Base-by-base conservation (phyloP, 2,329 filamentous ascomycete genomes). In the Apiospora pterosperma region DNA sequence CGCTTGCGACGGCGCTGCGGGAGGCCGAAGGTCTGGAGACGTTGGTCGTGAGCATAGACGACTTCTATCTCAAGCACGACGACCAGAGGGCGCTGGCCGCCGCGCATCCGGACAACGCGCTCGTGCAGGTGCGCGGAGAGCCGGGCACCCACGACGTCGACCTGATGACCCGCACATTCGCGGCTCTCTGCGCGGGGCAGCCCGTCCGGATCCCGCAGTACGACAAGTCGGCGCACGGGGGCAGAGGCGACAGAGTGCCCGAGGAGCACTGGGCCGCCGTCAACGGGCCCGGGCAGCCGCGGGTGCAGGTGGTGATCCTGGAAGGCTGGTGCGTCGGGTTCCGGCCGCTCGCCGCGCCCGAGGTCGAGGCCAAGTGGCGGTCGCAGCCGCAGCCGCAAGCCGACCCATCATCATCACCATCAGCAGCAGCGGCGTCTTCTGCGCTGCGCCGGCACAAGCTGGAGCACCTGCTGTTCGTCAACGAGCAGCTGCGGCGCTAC, bases 261-360 rank as follows among this genome's bases (percentile, higher is more conserved):
- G 78, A 85, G 64, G 78, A 77, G 12, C 73, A 83, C 59, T 96
- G 93, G 92, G 79, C 82, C 34, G 73, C 74, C 16, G 82, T 90
- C 65, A 87, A 88, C 69, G 78, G 75, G 55, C 78, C 76, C 0
- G 83, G 83, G 8, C 80, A 85, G 62, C 76, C 74, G 2, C 80
- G 76, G n/a, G 77, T 85, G 25, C 77, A 85, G 28, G 87, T 95
- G 7, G 84, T 97, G 25, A 87, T 97, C 61, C 89, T 97, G 68
- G 93, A 97, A 76, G 93, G 94, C 21, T 97, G 93, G 94, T 96
- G 91, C 76, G 88, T 97, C 14, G 94, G 93, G 3, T 97, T 97
- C 78, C 87, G 89, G 6, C 77, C 90, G 0, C 76, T 94, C 14
- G 70, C 79, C 36, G 76, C 83, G 0, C 74, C 79, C n/a, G 81